Base-by-base conservation (phyloP, 1,284 basidiomycete species). In the Ustilago sp. region DNA sequence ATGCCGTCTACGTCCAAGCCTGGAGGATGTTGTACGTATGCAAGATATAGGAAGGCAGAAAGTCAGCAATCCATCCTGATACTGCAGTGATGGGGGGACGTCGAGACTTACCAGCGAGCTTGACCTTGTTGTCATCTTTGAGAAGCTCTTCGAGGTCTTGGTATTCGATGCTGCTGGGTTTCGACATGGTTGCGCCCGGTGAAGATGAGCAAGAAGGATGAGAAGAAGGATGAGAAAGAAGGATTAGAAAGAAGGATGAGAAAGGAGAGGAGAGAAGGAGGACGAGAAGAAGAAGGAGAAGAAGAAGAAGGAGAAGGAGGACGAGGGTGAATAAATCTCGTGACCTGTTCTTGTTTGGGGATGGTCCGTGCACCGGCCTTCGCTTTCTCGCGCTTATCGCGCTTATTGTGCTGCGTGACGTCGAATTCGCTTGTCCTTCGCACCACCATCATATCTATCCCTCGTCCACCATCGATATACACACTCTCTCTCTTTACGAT, bases 41-140 rank as follows among this genome's bases (percentile, higher is more conserved):
- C 23, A 12, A 32, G 35, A 43, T 19, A 55, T 13, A n/a, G n/a
- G 32, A 17, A 23, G 38, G 6, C 15, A 8, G 17, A 31, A 38
- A 41, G 45, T 48, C 12, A 39, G 56, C 15, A 5, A 31, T 8
- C 32, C 5, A 23, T 2, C 15, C 13, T 17, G 13, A 15, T 9
- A 28, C 13, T n/a, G 13, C 9, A 19, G 55, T 28, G n/a, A 15
- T 19, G 15, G 2, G 28, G 36, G 57, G 45, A 23, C 0, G 12
- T 23, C 11, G 28, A 13, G 38, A 45, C 59, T 61, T 43, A 61
- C 59, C 60, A 55, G 94, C 95, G 35, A 98, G 93, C 87, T 97
- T 97, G 84, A 98, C 91, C 87, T 95, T 96, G 86, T 88, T 90
- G 86, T 94, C 93, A 81, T 90, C 28, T 60, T 84, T 79, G 61